These are phyloP conservation scores for Hirschfeldia incana DNA, from an alignment of 345 rosid genomes.

Conservation along the genomic window DNA sequence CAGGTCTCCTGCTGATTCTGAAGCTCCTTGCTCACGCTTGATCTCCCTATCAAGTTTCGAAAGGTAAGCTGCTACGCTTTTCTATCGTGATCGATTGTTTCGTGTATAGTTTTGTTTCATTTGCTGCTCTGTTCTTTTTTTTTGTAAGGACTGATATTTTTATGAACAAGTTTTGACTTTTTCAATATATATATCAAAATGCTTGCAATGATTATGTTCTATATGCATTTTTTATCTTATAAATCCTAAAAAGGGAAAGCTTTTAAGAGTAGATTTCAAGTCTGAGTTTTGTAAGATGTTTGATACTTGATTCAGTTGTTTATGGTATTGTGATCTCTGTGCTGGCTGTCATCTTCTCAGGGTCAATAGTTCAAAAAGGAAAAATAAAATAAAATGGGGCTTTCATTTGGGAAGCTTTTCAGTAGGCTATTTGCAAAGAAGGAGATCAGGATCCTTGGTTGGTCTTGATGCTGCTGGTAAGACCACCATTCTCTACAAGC, in stretches of 20 bases:
- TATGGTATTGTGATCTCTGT: not conserved
- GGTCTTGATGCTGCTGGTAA: conserved; percentile 87
- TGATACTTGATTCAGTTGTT: not conserved
- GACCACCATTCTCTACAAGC: conserved; percentile 60
- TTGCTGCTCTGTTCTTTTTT: no score
- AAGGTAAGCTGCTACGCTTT: conserved; percentile 18
- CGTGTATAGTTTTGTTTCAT: no score
- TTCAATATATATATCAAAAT: no score
- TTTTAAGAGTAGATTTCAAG: not conserved
- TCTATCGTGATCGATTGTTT: not conserved
- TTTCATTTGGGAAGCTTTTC: conserved; percentile 65
- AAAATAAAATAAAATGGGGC: conserved; percentile 50
- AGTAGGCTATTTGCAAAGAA: conserved; percentile 69
- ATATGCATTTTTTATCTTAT: not conserved
- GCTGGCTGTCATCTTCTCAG: not conserved
- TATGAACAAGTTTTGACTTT: no score
- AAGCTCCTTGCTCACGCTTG: conserved; percentile 4
- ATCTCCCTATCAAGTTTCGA: conserved; percentile 21
- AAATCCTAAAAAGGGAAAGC: not conserved
- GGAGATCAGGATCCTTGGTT: conserved; percentile 79
- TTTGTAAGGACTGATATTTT: no score
- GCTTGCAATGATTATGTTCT: not conserved
- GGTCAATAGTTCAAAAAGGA: conserved; percentile 13
- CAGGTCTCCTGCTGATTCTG: conserved; percentile 16
- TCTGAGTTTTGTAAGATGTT: not conserved